Evolutionary conservation across 2,329 filamentous ascomycete species (phyloP), one percentile per base, ranked within the genome.

Genomic region (Thielaviopsis musarum): DNA sequence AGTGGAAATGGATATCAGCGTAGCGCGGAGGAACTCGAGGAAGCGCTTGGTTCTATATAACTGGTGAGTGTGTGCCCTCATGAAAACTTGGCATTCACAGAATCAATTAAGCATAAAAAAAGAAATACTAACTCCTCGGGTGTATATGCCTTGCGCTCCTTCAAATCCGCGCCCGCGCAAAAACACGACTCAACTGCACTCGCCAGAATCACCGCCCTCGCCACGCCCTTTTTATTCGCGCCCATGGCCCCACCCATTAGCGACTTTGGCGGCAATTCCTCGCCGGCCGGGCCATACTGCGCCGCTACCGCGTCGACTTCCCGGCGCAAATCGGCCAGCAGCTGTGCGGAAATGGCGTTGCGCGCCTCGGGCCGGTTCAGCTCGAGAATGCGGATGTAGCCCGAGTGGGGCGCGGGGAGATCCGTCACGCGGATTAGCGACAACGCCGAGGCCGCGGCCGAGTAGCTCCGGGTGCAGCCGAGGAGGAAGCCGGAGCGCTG

Each of bases 121-220:
- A 7, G 26, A 28, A 15, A 17, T 19, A 71, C 81, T 63, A 70
- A 95, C 90, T 96, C 86, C 66, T 89, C 80, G 62, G 77, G 78
- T 0, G 81, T 84, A 71, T 96, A 93, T 3, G 77, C 80, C 61
- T 80, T 79, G 28, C 91, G 77, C 75, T 96, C 91, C 69, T 96
- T 97, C 66, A 98, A 73, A 69, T 98, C 93, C 3, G 93, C 93
- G 45, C 93, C 93, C 0, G 93, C 89, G 71, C 93, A 98, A 71
- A 98, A 98, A 66, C 84, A 86, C 24, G 81, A 77, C 65, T 96
- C 88, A n/a, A 88, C 79, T 49, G 88, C 88, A 67, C 88, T 94
- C 12, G 88, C 87, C 17, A 98, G 66, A 49, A 98, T 81, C 65
- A 98, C 70, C 1, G 88, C 91, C 64, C 93, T 76, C 17, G 91